phyloP scores from a whole-genome alignment of 75 land plant genomes.

The Adiantum capillusveneris region DNA sequence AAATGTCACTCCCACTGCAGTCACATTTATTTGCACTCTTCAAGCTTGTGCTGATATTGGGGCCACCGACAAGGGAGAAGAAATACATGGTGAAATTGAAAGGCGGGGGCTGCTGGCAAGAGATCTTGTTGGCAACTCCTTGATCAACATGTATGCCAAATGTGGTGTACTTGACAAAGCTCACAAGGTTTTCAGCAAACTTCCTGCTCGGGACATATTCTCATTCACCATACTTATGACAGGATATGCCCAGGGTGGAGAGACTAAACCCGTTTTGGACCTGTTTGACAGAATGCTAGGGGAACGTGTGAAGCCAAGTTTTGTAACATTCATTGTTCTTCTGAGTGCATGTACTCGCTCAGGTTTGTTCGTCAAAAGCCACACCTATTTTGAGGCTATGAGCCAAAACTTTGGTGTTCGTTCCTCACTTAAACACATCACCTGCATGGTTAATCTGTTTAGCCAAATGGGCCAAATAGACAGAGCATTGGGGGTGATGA shows the following conservation, averaged over 20 bases:
- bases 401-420: conserved; percentile 11
- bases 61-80: not conserved
- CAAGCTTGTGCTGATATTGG: conserved; percentile 1
- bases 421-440: conserved; percentile 18
- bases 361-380: conserved; percentile 35
- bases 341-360: conserved; percentile 44
- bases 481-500: conserved; percentile 4
- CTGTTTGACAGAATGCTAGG: conserved; percentile 48
- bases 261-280: conserved; percentile 24
- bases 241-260: conserved; percentile 46
- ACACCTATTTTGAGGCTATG: conserved; percentile 32
- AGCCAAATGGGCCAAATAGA: conserved; percentile 13
- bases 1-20: not conserved
- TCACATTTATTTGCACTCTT: not conserved
- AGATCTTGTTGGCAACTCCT: conserved; percentile 29
- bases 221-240: conserved; percentile 49
- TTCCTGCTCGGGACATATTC: conserved; percentile 29
- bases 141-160: conserved; percentile 57
- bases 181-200: conserved; percentile 27
- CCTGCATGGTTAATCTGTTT: conserved; percentile 16
- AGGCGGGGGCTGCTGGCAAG: conserved; percentile 4
- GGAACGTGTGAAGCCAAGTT: not conserved
- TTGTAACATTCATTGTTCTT: conserved; percentile 34
- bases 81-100: not conserved
- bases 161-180: conserved; percentile 45